Percentiles rank a stretch among this genome's conserved stretches.
phyloP scores from a whole-genome alignment of 345 rosid species.

The Rhodamnia argentea region DNA sequence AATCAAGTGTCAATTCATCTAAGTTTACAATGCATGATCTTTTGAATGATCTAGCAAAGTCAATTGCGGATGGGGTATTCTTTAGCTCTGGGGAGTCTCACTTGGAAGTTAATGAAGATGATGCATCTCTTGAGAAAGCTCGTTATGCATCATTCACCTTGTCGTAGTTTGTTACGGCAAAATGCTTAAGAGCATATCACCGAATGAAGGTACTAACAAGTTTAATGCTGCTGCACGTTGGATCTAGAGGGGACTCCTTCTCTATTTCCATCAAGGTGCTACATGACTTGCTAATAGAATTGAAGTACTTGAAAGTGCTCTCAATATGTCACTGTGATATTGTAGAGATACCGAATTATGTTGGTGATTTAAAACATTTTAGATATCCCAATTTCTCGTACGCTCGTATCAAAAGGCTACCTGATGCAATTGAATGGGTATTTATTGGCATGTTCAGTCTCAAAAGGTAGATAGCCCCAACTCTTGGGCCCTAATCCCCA shows the following conservation, averaged over 20 bases:
- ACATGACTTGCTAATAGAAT: background rate
- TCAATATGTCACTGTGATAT: background rate
- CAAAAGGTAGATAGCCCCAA: no score
- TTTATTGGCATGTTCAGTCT: no score
- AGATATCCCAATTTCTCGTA: no score
- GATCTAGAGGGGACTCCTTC: background rate
- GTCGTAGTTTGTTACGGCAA: background rate
- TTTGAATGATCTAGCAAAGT: background rate
- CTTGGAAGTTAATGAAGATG: background rate
- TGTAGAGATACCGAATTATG: background rate
- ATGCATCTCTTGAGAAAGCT: background rate
- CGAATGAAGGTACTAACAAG: background rate
- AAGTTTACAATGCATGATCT: background rate
- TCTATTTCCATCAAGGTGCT: background rate
- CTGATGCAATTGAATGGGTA: fast-evolving
- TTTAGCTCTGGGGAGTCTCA: background rate
- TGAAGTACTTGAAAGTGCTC: background rate
- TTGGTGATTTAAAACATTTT: background rate
- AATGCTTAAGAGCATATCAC: background rate
- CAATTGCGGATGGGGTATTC: background rate
- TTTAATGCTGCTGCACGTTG: background rate
- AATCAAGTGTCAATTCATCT: background rate
- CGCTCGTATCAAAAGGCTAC: background rate
- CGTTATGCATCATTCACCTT: background rate
- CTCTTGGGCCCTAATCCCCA: no score